Evolutionary conservation across 163 green algal genomes (phyloP).

Genomic region (Botryococcus braunii): DNA sequence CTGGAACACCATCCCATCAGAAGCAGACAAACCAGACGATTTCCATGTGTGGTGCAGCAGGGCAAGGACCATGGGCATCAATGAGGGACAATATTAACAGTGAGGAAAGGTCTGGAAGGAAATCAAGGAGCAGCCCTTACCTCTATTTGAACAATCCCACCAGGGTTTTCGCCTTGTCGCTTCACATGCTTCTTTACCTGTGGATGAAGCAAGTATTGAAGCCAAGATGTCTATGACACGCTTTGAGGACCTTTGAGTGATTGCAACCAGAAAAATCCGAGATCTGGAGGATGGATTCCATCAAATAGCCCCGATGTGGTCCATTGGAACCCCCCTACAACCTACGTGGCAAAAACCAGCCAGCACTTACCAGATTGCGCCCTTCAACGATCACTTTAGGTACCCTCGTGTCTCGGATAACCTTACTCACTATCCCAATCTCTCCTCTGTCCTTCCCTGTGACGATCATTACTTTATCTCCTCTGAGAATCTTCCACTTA

Average conservation of each 20-base stretch:
- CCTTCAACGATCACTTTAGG: constrained; percentile 44
- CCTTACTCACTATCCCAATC: constrained; percentile 33
- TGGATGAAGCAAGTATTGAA: neutral
- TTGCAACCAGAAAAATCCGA: neutral
- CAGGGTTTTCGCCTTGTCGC: neutral
- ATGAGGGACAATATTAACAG: neutral
- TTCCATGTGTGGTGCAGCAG: neutral
- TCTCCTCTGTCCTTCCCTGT: constrained; percentile 40
- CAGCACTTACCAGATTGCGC: constrained; percentile 37
- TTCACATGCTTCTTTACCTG: neutral
- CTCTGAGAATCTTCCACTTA: constrained; percentile 45
- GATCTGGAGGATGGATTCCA: neutral
- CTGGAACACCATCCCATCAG: neutral
- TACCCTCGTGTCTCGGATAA: constrained; percentile 32
- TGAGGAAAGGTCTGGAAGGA: constrained; percentile 24
- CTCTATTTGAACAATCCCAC: neutral
- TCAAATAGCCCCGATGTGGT: neutral
- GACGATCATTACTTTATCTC: constrained; percentile 36
- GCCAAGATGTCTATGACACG: neutral
- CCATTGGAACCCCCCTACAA: neutral
- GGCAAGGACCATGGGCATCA: neutral
- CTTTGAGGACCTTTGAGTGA: neutral
- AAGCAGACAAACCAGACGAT: neutral
- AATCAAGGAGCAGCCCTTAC: constrained; percentile 23
- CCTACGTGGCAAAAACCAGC: neutral